A percentile compares a stretch with the other conserved stretches of the same genome.
phyloP scores from a whole-genome alignment of 345 rosid species.

The Eucalyptus sideroxylon region DNA sequence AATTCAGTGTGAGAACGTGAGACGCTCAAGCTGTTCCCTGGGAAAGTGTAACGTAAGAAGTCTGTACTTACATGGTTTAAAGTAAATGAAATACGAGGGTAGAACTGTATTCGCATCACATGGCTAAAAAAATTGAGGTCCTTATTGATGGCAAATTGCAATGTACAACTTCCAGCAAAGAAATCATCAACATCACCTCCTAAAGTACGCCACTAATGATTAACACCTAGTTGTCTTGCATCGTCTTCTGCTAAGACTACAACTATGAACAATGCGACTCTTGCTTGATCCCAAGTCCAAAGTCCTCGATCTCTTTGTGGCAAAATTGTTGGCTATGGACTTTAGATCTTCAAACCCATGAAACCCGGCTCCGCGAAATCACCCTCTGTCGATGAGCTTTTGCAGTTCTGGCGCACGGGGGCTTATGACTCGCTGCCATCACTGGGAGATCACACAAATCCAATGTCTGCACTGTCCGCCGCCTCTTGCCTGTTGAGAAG shows the following conservation, averaged over 20 bases:
- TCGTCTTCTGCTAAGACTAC: neutral
- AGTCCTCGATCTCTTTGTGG: neutral
- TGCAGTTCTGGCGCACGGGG: neutral
- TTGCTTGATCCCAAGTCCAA: neutral
- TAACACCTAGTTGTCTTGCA: neutral
- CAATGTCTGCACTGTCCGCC: neutral
- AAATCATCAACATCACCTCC: neutral
- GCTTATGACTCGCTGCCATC: neutral
- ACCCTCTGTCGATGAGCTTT: neutral
- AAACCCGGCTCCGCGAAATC: neutral
- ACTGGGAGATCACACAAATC: neutral
- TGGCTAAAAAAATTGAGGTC: neutral
- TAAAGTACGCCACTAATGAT: neutral
- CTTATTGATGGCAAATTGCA: neutral
- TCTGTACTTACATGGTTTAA: neutral
- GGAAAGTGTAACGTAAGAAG: neutral
- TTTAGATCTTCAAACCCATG: neutral
- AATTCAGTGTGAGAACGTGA: neutral
- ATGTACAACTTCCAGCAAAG: neutral
- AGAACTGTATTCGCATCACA: neutral
- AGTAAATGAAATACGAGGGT: neutral
- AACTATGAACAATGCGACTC: neutral
- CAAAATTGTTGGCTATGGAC: neutral
- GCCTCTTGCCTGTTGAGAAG: neutral
- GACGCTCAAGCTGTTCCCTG: neutral